Evolutionary conservation across 1,139 yeast genomes (phyloP).

Genomic region (Blastobotrys buckinghamii): DNA sequence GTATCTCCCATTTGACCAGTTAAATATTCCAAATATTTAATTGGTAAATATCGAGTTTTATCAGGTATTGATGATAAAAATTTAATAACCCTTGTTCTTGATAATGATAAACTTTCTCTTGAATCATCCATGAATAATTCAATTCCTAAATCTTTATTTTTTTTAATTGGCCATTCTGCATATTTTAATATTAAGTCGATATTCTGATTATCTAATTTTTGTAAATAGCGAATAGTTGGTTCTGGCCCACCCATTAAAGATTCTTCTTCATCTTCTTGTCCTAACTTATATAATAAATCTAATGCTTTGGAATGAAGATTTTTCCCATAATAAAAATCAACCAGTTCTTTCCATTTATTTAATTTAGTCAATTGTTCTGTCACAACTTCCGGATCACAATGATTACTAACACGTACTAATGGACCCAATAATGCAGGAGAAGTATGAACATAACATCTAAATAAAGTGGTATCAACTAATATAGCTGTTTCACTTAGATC

Average conservation of each 20-base stretch:
- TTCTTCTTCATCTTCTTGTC: slow-evolving; percentile 12
- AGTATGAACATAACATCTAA: slow-evolving; percentile 62
- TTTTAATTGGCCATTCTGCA: slow-evolving; percentile 49
- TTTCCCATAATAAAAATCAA: slow-evolving; percentile 71
- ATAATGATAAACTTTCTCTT: slow-evolving; percentile 48
- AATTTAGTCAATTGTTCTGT: slow-evolving; percentile 48
- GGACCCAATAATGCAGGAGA: slow-evolving; percentile 78
- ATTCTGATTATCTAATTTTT: slow-evolving; percentile 48
- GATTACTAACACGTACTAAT: slow-evolving; percentile 65
- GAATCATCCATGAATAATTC: slow-evolving; percentile 64
- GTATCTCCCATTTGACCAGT: slow-evolving; percentile 41
- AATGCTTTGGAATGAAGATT: slow-evolving; percentile 64
- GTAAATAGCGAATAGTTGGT: slow-evolving; percentile 59
- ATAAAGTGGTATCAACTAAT: slow-evolving; percentile 72
- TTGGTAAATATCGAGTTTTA: slow-evolving; percentile 35
- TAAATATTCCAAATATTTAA: slow-evolving; percentile 58
- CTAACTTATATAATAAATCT: slow-evolving; percentile 41
- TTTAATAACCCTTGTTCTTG: slow-evolving; percentile 48
- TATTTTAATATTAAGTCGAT: slow-evolving; percentile 55
- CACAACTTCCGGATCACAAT: slow-evolving; percentile 64
- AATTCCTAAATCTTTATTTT: slow-evolving; percentile 39
- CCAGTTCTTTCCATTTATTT: slow-evolving; percentile 57
- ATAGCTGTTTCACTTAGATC: slow-evolving; percentile 39
- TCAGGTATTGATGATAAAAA: slow-evolving; percentile 31
- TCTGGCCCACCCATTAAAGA: slow-evolving; percentile 36